A percentile compares a stretch with the other conserved stretches of the same genome.
Evolutionary conservation across 2,329 filamentous ascomycete species (phyloP).

Genomic region (Alternaria gaisen): DNA sequence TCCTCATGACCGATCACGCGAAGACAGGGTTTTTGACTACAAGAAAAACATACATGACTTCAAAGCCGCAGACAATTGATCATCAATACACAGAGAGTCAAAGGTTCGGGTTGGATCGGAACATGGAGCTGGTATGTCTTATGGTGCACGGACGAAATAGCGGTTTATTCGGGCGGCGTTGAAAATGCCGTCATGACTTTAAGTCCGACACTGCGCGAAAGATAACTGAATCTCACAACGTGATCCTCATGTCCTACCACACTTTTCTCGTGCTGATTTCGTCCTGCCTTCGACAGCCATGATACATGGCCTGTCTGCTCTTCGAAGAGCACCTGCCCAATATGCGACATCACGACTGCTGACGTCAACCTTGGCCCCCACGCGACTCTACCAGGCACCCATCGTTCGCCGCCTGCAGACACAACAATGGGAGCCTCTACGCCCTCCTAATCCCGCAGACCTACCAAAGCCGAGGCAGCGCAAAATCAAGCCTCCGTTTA

Average conservation of each 20-base stretch:
- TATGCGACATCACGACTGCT: constrained; percentile 34
- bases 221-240: constrained; percentile 16
- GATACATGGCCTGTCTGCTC: constrained; percentile 51
- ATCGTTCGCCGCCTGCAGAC: constrained; percentile 42
- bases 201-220: constrained; percentile 20
- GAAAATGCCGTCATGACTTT: constrained; percentile 39
- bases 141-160: constrained; percentile 13
- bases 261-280: constrained; percentile 16
- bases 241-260: constrained; percentile 41
- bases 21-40: background rate
- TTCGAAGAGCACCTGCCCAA: constrained; percentile 38
- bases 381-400: constrained; percentile 22
- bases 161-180: constrained; percentile 13
- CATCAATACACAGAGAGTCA: background rate
- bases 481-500: constrained; percentile 74
- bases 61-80: background rate
- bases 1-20: background rate
- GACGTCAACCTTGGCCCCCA: constrained; percentile 21
- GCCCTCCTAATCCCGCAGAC: constrained; percentile 78
- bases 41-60: background rate
- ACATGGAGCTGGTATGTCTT: background rate
- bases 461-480: constrained; percentile 65
- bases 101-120: constrained; percentile 1
- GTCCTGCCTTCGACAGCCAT: constrained; percentile 38
- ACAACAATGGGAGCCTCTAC: constrained; percentile 54